Base-by-base conservation (phyloP, 2,329 filamentous ascomycete genomes). In the Fusarium temperatum region DNA sequence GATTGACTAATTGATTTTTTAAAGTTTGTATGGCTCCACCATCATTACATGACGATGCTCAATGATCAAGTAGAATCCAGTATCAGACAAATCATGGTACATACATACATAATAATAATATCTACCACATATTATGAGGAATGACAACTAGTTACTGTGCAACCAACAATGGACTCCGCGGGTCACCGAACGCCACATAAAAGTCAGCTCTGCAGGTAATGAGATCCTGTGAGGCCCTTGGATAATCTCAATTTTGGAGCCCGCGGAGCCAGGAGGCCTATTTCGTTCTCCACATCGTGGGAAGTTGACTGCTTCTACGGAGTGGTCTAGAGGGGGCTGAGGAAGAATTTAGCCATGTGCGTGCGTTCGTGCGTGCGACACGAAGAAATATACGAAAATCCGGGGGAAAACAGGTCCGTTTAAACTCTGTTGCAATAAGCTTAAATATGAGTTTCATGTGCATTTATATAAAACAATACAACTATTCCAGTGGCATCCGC, bases 211-310 rank as follows among this genome's bases (percentile, higher is more conserved):
- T 64, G 28, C 26, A 63, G 53, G 59, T 44, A 28, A 26, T 24
- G 39, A 28, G 35, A 30, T 51, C 35, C 26, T 47, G n/a, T 59
- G 36, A 45, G 28, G 45, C 51, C 39, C 67, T 63, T 65, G 53
- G 51, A 47, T 35, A 66, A 70, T 70, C 67, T 71, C 53, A 71
- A 71, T 71, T 42, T 71, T 71, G 68, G 67, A 71, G 61, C n/a
- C 55, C 50, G 45, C 67, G 61, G 67, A 53, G 35, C 61, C 44
- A 63, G 67, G 68, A 53, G 44, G 35, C 67, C 68, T 50, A 42
- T 38, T 13, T 17, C 8, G 14, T 44, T 58, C 36, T 44, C 66
- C 68, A 70, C 60, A 42, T 42, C 48, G 30, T 63, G 66, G 55
- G 65, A 45, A 61, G 30, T 38, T 51, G 41, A 51, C n/a, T 61